These are phyloP conservation scores for Torulaspora pretoriensis DNA, from an alignment of 1,139 yeast species.

Conservation along the genomic window DNA sequence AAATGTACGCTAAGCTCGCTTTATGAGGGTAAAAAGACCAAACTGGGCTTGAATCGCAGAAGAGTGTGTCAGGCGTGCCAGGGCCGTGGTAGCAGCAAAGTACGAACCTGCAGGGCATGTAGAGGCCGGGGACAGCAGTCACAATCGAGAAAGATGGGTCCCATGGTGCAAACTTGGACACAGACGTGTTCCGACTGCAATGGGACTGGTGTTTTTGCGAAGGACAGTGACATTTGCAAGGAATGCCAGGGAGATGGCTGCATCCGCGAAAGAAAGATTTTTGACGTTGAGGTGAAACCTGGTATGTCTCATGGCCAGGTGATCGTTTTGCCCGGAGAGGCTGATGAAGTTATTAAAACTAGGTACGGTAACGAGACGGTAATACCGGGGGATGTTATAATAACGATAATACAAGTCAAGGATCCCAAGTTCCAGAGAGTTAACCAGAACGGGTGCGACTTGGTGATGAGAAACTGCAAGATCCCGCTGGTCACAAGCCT, in stretches of 20 bases:
- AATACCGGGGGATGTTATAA: slow-evolving; percentile 63
- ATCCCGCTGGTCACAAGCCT: slow-evolving; percentile 29
- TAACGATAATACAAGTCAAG: slow-evolving; percentile 38
- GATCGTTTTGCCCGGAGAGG: slow-evolving; percentile 52
- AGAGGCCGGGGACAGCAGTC: slow-evolving; percentile 34
- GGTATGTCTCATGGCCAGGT: slow-evolving; percentile 52
- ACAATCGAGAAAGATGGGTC: slow-evolving; percentile 27
- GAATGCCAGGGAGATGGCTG: slow-evolving; percentile 42
- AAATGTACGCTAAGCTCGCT: slow-evolving; percentile 46
- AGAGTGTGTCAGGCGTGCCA: slow-evolving; percentile 43
- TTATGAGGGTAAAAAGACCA: slow-evolving; percentile 46
- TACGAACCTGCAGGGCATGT: slow-evolving; percentile 39
- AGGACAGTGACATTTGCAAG: slow-evolving; percentile 38
- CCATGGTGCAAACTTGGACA: slow-evolving; percentile 31
- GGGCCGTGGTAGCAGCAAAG: slow-evolving; percentile 43
- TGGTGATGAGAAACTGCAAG: slow-evolving; percentile 20
- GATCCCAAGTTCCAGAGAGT: slow-evolving; percentile 19
- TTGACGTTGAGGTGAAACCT: slow-evolving; percentile 49
- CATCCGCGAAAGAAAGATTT: slow-evolving; percentile 46
- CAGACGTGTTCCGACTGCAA: slow-evolving; percentile 40
- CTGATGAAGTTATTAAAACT: slow-evolving; percentile 55
- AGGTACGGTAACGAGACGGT: slow-evolving; percentile 31
- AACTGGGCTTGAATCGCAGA: slow-evolving; percentile 44
- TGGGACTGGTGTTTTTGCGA: slow-evolving; percentile 40
- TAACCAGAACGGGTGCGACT: slow-evolving; percentile 19